Evolutionary conservation across 2,329 filamentous ascomycete species (phyloP).

Genomic region (Alternaria sp.): DNA sequence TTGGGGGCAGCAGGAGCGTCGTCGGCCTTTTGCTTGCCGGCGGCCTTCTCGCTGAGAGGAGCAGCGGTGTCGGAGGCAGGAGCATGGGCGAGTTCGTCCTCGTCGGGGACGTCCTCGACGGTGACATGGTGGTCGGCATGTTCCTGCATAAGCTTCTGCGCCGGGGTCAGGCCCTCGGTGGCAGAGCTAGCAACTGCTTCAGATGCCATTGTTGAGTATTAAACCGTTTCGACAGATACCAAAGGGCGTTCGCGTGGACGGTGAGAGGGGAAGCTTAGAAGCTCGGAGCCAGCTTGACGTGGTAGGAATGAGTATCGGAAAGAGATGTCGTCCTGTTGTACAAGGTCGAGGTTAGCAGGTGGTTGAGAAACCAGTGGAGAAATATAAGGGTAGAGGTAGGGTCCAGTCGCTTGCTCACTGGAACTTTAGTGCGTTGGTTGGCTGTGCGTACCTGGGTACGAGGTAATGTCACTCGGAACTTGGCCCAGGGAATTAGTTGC

Average conservation of each 20-base stretch:
- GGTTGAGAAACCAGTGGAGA: background rate
- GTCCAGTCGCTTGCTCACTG: background rate
- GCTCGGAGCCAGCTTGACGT: conserved; percentile 41
- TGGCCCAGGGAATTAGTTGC: conserved; percentile 12
- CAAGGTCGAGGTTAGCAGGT: conserved; percentile 4
- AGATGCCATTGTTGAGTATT: conserved; percentile 51
- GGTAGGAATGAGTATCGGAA: background rate
- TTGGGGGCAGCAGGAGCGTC: conserved; percentile 51
- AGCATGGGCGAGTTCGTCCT: conserved; percentile 73
- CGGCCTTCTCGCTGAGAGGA: conserved; percentile 69
- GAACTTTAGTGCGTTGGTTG: conserved; percentile 15
- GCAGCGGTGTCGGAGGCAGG: conserved; percentile 54
- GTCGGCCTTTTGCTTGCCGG: conserved; percentile 73
- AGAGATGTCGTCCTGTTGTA: conserved; percentile 1
- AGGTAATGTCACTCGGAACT: conserved; percentile 19
- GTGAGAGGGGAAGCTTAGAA: conserved; percentile 37
- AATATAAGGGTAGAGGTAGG: background rate
- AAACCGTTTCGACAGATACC: conserved; percentile 50
- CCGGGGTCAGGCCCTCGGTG: conserved; percentile 50
- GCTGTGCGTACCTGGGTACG: conserved; percentile 3
- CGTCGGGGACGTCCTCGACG: conserved; percentile 83
- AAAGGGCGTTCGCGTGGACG: conserved; percentile 49
- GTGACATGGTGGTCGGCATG: conserved; percentile 70
- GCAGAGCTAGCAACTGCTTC: conserved; percentile 47
- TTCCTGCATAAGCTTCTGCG: conserved; percentile 71